Evolutionary conservation across 2,329 filamentous ascomycete genomes (phyloP).

Genomic region (Alternaria longipes): DNA sequence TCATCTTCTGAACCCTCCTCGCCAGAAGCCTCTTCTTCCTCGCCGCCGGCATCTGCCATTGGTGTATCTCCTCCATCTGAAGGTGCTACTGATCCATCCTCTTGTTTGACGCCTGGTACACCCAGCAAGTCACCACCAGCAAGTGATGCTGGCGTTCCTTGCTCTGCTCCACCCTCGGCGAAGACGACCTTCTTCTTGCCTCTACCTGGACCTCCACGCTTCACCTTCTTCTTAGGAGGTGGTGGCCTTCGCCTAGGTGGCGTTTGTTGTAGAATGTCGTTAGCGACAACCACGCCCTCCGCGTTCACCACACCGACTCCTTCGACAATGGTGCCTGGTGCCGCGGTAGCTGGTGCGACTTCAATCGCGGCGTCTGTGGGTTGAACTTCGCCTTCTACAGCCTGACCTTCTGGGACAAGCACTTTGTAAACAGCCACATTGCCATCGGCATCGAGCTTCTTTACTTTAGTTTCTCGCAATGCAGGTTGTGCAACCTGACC

Average conservation of each 20-base stretch:
- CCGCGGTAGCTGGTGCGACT: slow-evolving; percentile 57
- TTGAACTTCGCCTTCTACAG: slow-evolving; percentile 82
- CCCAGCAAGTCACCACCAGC: slow-evolving; percentile 36
- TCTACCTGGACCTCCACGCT: slow-evolving; percentile 79
- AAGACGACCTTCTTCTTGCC: slow-evolving; percentile 79
- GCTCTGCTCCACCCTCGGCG: slow-evolving; percentile 56
- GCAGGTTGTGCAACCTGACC: slow-evolving; percentile 32
- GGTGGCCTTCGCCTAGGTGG: slow-evolving; percentile 71
- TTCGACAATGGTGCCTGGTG: slow-evolving; percentile 69
- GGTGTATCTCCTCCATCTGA: slow-evolving; percentile 51
- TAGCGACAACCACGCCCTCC: slow-evolving; percentile 66
- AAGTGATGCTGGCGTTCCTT: slow-evolving; percentile 37
- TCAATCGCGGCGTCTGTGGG: slow-evolving; percentile 60
- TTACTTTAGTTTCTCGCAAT: slow-evolving; percentile 82
- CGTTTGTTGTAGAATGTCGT: slow-evolving; percentile 56
- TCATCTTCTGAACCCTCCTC: slow-evolving; percentile 57
- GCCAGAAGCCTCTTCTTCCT: slow-evolving; percentile 58
- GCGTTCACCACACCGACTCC: slow-evolving; percentile 67
- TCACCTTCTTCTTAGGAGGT: slow-evolving; percentile 80
- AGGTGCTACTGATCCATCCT: slow-evolving; percentile 54
- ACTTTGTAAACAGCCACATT: slow-evolving; percentile 87
- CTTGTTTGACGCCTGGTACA: slow-evolving; percentile 43
- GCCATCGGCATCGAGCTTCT: slow-evolving; percentile 76
- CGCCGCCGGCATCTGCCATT: slow-evolving; percentile 56
- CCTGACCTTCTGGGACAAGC: slow-evolving; percentile 79